Percentiles rank a stretch among this genome's conserved stretches.
Conservation (phyloP, 2,329 filamentous ascomycete species). For the Trichoderma pleuroti region DNA sequence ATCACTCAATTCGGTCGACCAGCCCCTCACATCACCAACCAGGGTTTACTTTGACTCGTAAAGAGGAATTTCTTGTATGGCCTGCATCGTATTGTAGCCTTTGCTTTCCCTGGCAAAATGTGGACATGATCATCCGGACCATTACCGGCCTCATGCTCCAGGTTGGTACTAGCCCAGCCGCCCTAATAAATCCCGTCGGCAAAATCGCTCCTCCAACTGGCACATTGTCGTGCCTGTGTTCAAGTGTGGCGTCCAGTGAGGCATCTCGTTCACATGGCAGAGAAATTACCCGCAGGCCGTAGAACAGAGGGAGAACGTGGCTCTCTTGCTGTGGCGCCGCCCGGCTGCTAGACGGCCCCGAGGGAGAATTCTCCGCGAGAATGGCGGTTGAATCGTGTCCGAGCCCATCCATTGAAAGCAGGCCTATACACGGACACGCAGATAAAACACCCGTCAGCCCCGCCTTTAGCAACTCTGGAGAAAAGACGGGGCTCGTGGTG, state of each 20-base stretch:
- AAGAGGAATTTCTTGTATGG: neutral
- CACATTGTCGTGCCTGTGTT: neutral
- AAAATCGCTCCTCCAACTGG: neutral
- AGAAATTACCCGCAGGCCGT: neutral
- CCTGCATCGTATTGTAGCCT: constrained; percentile 4
- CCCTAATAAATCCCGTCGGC: constrained; percentile 6
- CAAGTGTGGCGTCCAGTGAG: neutral
- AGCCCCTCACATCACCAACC: constrained; percentile 15
- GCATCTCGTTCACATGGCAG: neutral
- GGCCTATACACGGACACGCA: neutral
- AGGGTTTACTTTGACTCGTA: constrained; percentile 9
- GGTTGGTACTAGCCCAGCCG: constrained; percentile 10
- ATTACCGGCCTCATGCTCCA: constrained; percentile 12
- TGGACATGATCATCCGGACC: constrained; percentile 16
- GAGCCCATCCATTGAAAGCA: neutral
- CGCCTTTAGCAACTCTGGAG: constrained; percentile 15
- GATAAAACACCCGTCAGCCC: neutral
- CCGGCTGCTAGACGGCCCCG: neutral
- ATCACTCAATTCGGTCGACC: constrained; percentile 9
- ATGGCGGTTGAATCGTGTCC: neutral
- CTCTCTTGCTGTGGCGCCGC: neutral
- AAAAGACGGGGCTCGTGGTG: constrained; percentile 13
- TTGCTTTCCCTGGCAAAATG: neutral
- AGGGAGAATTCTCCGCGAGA: constrained; percentile 3
- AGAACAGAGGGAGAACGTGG: neutral